Evolutionary conservation across 495 filamentous ascomycete genomes (phyloP).

Genomic region (Copromyces sp.): DNA sequence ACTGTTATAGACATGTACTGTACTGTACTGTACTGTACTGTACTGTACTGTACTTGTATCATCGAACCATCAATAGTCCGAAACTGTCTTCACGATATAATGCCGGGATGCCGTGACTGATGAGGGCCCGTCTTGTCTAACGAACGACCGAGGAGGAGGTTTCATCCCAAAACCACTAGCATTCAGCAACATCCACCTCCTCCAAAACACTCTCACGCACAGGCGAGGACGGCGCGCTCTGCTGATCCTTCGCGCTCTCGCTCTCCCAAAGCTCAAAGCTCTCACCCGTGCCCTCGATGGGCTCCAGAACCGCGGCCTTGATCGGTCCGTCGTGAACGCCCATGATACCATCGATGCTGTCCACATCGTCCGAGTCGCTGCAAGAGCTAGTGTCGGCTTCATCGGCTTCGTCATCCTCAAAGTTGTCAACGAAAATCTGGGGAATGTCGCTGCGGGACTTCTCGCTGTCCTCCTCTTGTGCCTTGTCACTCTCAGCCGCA

Average conservation of each 20-base stretch:
- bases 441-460: not conserved
- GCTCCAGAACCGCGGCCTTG: conserved; percentile 36
- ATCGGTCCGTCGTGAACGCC: conserved; percentile 26
- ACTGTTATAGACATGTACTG: not conserved
- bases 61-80: no score
- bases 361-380: conserved; percentile 6
- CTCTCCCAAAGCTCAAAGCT: conserved; percentile 59
- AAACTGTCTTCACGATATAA: no score
- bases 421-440: conserved; percentile 7
- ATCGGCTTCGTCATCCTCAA: conserved; percentile 3
- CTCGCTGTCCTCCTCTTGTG: not conserved
- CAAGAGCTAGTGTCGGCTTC: conserved; percentile 3
- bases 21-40: not conserved
- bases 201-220: conserved; percentile 1
- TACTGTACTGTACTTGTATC: not conserved
- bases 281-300: conserved; percentile 42
- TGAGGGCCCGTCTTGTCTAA: not conserved
- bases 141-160: not conserved
- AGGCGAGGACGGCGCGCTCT: conserved; percentile 18
- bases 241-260: conserved; percentile 45
- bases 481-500: not conserved
- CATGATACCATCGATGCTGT: conserved; percentile 40
- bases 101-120: not conserved
- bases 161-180: not conserved
- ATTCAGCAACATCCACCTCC: not conserved